These are phyloP conservation scores for Arthroderma uncinatum DNA, from an alignment of 2,329 filamentous ascomycete genomes.

Conservation along the genomic window DNA sequence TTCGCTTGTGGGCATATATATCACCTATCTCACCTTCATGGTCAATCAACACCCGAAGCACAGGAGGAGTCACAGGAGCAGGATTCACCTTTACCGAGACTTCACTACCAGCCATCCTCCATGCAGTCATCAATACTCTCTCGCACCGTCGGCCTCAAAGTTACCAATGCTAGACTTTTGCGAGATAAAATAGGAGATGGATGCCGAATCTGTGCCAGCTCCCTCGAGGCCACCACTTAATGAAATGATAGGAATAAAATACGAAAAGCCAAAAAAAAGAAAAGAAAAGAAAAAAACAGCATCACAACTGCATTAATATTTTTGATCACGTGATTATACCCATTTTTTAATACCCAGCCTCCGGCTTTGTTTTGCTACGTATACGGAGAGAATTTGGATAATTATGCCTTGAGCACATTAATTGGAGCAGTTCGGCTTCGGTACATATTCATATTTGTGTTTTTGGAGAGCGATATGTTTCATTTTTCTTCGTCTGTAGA, in stretches of 20 bases:
- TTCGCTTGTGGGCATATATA: constrained; percentile 61
- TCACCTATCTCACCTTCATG: constrained; percentile 51
- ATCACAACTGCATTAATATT: background rate
- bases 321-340: background rate
- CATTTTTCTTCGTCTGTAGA: background rate
- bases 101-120: constrained; percentile 13
- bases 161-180: constrained; percentile 71
- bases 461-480: background rate
- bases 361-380: background rate
- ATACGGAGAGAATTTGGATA: background rate
- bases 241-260: background rate
- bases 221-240: constrained; percentile 18
- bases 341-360: background rate
- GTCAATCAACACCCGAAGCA: constrained; percentile 13
- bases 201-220: constrained; percentile 29
- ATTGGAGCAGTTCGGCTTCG: background rate
- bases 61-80: constrained; percentile 17
- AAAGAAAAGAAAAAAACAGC: background rate
- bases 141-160: constrained; percentile 67
- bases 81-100: constrained; percentile 11
- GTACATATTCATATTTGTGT: background rate
- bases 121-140: constrained; percentile 18
- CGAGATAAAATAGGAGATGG: constrained; percentile 50
- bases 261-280: too few relatives aligned
- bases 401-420: background rate